Percentiles rank a stretch among this genome's conserved stretches.
phyloP scores from a whole-genome alignment of 2,329 filamentous ascomycete genomes.

The Fusarium luffae region DNA sequence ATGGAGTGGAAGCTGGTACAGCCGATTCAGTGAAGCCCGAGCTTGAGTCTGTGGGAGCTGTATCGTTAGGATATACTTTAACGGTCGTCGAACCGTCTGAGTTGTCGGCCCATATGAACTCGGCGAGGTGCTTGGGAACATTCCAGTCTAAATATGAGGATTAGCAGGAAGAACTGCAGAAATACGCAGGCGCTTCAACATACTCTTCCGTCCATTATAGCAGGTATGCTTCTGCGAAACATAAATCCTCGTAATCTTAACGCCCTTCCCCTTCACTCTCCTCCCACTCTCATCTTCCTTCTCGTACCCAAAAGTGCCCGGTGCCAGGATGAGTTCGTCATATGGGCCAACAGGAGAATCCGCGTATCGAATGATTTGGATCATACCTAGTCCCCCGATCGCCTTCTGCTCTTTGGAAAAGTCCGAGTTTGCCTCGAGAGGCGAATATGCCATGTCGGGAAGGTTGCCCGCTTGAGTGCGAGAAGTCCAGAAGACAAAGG shows the following conservation, averaged over 20 bases:
- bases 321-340: constrained; percentile 62
- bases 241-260: constrained; percentile 64
- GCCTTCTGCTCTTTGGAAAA: constrained; percentile 54
- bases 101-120: constrained; percentile 58
- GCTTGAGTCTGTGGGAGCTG: constrained; percentile 28
- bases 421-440: constrained; percentile 57
- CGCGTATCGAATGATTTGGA: constrained; percentile 63
- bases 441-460: constrained; percentile 56
- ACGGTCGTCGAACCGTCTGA: constrained; percentile 53
- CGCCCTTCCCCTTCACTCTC: constrained; percentile 48
- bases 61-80: constrained; percentile 59
- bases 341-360: constrained; percentile 64
- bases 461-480: constrained; percentile 46
- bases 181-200: constrained; percentile 25
- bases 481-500: constrained; percentile 56
- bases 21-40: constrained; percentile 47
- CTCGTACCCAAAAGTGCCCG: constrained; percentile 58
- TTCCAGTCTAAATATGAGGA: constrained; percentile 59
- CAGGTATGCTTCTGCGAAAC: constrained; percentile 64
- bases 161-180: constrained; percentile 2
- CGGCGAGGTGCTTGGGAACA: constrained; percentile 65
- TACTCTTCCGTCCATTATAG: constrained; percentile 64
- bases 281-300: constrained; percentile 50
- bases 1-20: constrained; percentile 50
- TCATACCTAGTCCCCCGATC: constrained; percentile 59